Evolutionary conservation across 1,284 basidiomycete species (phyloP), one percentile per base, ranked within the genome.

Genomic region (Bjerkandera adusta): DNA sequence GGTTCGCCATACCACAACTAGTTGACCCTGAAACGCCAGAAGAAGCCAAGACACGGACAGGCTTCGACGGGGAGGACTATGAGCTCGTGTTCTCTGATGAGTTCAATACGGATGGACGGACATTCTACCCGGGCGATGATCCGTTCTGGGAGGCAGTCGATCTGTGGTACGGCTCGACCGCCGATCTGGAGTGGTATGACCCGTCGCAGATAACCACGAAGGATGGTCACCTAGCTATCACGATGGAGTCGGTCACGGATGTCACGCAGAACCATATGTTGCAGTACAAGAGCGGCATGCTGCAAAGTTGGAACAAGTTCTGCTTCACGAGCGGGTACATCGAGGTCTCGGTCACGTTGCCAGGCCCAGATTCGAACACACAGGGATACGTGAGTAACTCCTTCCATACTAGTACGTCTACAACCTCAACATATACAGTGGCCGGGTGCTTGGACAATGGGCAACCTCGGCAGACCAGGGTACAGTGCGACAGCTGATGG

Each of bases 401-500:
- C 24, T 11, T 39, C 21, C 32, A 37, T 16, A 44, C 32, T 30
- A 12, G 29, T 21, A n/a, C 34, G 4, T 27, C 36, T 39, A 12
- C 12, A 8, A 24, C 27, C 27, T 45, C 18, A 49, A 22, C 3
- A n/a, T 36, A 15, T 18, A 40, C 43, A 86, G 59, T 88, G 84
- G 84, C 84, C 85, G 55, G 81, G 79, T 68, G 64, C 60, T 63
- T 95, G 92, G 92, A 90, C 87, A 5, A 90, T 97, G 88, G 92
- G 92, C 3, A 96, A 96, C 59, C 75, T 97, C 3, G 92, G 85
- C 1, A 71, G 92, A 43, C 83, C 92, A 0, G 92, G 92, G 3
- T 86, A 91, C 62, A 75, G 83, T 16, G 90, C 86, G 0, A 85
- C 88, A 0, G 85, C 86, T 2, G 89, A 94, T 46, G 92, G 90